These are phyloP conservation scores for Middelhovenomyces tepae DNA, from an alignment of 805 yeast species.

Conservation along the genomic window DNA sequence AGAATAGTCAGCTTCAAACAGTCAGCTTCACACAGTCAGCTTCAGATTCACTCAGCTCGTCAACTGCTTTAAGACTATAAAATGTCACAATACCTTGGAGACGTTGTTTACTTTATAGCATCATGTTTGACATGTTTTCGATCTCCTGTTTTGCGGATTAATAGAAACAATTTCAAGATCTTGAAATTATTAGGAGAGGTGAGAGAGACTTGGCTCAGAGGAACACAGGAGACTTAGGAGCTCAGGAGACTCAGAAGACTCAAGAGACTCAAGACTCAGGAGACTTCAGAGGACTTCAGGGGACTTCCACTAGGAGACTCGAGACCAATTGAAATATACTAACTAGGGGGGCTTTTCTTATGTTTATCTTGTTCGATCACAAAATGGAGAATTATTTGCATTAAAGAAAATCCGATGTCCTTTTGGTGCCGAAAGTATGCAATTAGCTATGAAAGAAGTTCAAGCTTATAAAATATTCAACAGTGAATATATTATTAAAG, in stretches of 20 bases:
- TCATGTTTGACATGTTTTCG: conserved; percentile 33
- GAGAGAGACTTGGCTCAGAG: no score
- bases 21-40: no score
- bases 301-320: background rate
- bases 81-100: conserved; percentile 18
- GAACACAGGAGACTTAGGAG: background rate
- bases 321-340: no score
- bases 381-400: conserved; percentile 45
- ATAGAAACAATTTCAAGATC: conserved; percentile 53
- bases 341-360: conserved; percentile 87
- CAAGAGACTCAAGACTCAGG: no score
- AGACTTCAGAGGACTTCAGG: conserved; percentile 4
- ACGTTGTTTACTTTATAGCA: conserved; percentile 23
- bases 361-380: conserved; percentile 60
- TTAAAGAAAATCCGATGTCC: conserved; percentile 83
- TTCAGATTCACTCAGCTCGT: conserved; percentile 1
- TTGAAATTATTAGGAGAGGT: conserved; percentile 73
- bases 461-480: conserved; percentile 65
- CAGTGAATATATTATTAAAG: conserved; percentile 52
- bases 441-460: conserved; percentile 68
- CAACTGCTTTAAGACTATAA: background rate
- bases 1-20: no score
- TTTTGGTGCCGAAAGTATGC: conserved; percentile 69
- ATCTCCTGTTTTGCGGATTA: conserved; percentile 52
- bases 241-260: background rate